Conservation (phyloP, 768 basidiomycete genomes). For the Scleroderma bovista region DNA sequence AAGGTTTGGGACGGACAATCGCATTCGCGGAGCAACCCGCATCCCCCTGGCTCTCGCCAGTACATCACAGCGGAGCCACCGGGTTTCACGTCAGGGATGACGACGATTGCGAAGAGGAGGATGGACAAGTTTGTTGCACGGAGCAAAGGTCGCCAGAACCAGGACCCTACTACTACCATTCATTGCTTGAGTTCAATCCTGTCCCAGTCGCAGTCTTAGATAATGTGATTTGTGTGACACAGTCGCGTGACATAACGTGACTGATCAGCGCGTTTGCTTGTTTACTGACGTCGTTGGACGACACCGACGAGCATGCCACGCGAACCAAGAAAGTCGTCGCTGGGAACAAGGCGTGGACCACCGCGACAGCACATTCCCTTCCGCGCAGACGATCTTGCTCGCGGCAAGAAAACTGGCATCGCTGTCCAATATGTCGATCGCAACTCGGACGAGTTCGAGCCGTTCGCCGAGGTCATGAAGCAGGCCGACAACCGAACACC, state of each 20-base stretch:
- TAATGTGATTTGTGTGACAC: constrained; percentile 9
- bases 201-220: not conserved
- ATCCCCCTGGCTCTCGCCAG: constrained; percentile 43
- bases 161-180: not conserved
- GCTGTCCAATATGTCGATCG: constrained; percentile 62
- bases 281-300: constrained; percentile 16
- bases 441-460: constrained; percentile 78
- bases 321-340: constrained; percentile 30
- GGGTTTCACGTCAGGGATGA: not conserved
- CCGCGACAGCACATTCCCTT: constrained; percentile 72
- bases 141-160: not conserved
- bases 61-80: constrained; percentile 36
- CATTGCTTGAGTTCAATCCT: not conserved
- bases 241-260: constrained; percentile 23
- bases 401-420: constrained; percentile 78
- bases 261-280: constrained; percentile 20
- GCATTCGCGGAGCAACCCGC: constrained; percentile 38
- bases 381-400: constrained; percentile 68
- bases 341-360: constrained; percentile 48
- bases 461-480: constrained; percentile 67
- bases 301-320: constrained; percentile 20
- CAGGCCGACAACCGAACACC: constrained; percentile 67
- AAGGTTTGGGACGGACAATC: constrained; percentile 23
- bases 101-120: not conserved
- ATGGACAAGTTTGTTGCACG: not conserved